A percentile compares a stretch with the other conserved stretches of the same genome.
These are phyloP conservation scores for Ammopiptanthus mongolicus DNA, from an alignment of 306 rosid species.

Conservation along the genomic window DNA sequence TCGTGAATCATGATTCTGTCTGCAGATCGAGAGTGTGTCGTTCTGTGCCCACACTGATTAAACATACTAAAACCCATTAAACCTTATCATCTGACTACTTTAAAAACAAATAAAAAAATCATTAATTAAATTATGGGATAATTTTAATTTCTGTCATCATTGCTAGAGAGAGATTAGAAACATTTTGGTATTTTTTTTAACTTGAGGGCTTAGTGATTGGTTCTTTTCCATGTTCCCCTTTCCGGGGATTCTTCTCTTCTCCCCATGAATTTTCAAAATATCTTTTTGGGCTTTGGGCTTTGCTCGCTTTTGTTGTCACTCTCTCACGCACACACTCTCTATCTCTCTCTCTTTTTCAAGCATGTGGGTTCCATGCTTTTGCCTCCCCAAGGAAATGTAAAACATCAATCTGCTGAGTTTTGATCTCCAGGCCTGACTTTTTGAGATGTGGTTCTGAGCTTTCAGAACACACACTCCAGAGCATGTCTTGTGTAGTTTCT, in stretches of 20 bases:
- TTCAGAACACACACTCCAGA: slow-evolving; percentile 32
- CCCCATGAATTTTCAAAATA: slow-evolving; percentile 50
- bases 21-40: slow-evolving; percentile 43
- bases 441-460: slow-evolving; percentile 64
- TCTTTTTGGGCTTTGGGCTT: slow-evolving; percentile 81
- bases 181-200: neutral
- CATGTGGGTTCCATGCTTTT: slow-evolving; percentile 74
- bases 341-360: slow-evolving; percentile 27
- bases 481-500: slow-evolving; percentile 46
- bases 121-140: neutral
- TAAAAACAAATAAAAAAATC: neutral
- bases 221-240: slow-evolving; percentile 40
- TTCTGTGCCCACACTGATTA: slow-evolving; percentile 23
- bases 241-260: slow-evolving; percentile 41
- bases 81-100: neutral
- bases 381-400: slow-evolving; percentile 47
- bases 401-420: slow-evolving; percentile 47
- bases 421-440: slow-evolving; percentile 49
- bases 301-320: slow-evolving; percentile 33
- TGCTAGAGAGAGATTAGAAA: neutral
- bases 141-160: slow-evolving; percentile 14
- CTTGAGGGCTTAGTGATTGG: slow-evolving; percentile 32
- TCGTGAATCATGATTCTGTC: slow-evolving; percentile 50
- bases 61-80: slow-evolving; percentile 21
- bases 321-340: neutral